Evolutionary conservation across 2,329 filamentous ascomycete genomes (phyloP).

Genomic region (Mycosphaerelloides madeirae): DNA sequence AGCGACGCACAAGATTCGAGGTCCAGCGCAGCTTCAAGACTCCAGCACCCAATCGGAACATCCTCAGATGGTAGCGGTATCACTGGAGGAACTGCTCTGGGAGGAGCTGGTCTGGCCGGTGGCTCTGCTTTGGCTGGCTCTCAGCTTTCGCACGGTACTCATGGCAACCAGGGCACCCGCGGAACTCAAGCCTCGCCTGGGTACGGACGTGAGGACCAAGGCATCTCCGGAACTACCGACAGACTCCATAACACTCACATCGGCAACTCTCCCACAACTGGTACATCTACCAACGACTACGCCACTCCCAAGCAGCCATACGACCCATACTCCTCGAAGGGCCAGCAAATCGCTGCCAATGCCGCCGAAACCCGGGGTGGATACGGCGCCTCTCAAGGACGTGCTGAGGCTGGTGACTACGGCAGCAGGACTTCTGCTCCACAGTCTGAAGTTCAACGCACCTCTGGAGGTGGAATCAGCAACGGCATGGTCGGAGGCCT

Average conservation of each 20-base stretch:
- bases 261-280: background rate
- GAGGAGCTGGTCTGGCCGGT: background rate
- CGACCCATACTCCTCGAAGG: slow-evolving; percentile 15
- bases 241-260: slow-evolving; percentile 1
- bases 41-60: slow-evolving; percentile 3
- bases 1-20: background rate
- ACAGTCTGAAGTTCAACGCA: slow-evolving; percentile 1
- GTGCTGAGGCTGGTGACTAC: slow-evolving; percentile 3
- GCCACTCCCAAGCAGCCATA: slow-evolving; percentile 7
- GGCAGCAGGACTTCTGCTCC: background rate
- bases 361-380: background rate
- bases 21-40: background rate
- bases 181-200: too few relatives aligned
- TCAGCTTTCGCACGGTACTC: background rate
- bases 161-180: too few relatives aligned
- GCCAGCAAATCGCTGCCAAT: slow-evolving; percentile 11
- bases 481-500: slow-evolving; percentile 2
- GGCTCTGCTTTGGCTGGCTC: background rate
- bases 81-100: slow-evolving; percentile 5
- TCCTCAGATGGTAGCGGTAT: slow-evolving; percentile 4
- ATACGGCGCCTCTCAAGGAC: slow-evolving; percentile 4
- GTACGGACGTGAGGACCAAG: background rate
- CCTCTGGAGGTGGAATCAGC: slow-evolving; percentile 4
- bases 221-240: background rate
- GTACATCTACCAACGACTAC: background rate